Conservation (phyloP, 2,329 filamentous ascomycete species). For the Passalora sequoiae region DNA sequence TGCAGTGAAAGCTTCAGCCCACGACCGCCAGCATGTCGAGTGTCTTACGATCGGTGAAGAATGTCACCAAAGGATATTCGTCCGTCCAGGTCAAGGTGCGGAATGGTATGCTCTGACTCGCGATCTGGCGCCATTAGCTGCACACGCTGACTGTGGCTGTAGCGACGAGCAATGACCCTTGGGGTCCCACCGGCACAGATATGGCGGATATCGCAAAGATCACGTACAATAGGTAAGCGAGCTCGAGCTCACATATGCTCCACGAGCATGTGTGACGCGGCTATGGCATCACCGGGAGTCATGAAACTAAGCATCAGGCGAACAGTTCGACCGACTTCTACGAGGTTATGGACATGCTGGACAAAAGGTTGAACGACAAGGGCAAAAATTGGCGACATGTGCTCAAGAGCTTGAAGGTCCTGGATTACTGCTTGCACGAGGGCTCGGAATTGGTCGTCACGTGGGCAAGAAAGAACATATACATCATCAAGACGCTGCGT, state of each 20-base stretch:
- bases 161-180: slow-evolving; percentile 98
- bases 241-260: no score
- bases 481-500: slow-evolving; percentile 96
- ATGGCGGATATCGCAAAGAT: slow-evolving; percentile 98
- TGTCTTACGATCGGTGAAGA: slow-evolving; percentile 95
- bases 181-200: slow-evolving; percentile 94
- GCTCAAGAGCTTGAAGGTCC: slow-evolving; percentile 91
- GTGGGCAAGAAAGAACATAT: slow-evolving; percentile 96
- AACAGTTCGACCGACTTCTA: slow-evolving; percentile 90
- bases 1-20: slow-evolving; percentile 13
- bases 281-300: no score
- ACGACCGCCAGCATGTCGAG: slow-evolving; percentile 68
- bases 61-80: slow-evolving; percentile 98
- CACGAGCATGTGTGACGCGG: no score
- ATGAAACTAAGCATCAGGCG: no score
- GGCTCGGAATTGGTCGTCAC: slow-evolving; percentile 94
- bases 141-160: slow-evolving; percentile 23
- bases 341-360: slow-evolving; percentile 99
- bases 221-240: slow-evolving; percentile 90
- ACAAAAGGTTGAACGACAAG: slow-evolving; percentile 97
- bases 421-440: slow-evolving; percentile 97
- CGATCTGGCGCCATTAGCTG: no score
- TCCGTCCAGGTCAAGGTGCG: slow-evolving; percentile 95
- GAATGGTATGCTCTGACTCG: slow-evolving; percentile 82
- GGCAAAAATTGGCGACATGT: slow-evolving; percentile 99